Conservation (phyloP, 306 rosid genomes). For the Citrullus amarus region DNA sequence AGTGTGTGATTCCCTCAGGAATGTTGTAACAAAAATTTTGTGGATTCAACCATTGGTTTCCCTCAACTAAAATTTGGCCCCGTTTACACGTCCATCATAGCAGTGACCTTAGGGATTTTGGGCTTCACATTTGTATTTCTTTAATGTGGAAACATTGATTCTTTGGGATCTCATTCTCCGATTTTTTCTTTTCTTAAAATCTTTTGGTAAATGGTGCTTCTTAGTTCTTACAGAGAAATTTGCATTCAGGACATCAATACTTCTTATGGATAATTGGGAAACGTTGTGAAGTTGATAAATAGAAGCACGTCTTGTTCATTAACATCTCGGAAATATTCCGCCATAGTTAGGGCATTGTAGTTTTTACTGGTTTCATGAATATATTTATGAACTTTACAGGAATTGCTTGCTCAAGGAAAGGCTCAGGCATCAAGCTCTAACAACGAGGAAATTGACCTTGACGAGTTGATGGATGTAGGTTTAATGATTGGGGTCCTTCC, state of each 20-base stretch:
- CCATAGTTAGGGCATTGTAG: background rate
- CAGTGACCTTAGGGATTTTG: background rate
- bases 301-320: no score
- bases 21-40: background rate
- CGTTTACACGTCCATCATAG: background rate
- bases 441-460: slow-evolving; percentile 75
- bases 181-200: background rate
- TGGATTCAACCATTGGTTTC: background rate
- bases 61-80: background rate
- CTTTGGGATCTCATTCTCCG: background rate
- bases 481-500: slow-evolving; percentile 12
- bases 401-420: slow-evolving; percentile 43
- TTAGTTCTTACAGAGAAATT: background rate
- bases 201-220: background rate
- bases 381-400: slow-evolving; percentile 34
- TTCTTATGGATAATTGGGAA: background rate
- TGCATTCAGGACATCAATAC: background rate
- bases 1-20: no score
- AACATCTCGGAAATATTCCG: no score
- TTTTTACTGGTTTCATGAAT: background rate
- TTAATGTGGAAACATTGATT: background rate
- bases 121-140: background rate
- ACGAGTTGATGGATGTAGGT: slow-evolving; percentile 92
- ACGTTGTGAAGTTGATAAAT: background rate
- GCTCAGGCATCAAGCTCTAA: slow-evolving; percentile 48